Conservation (phyloP, 140 eudicot genomes). For the Stevia rebaudiana region DNA sequence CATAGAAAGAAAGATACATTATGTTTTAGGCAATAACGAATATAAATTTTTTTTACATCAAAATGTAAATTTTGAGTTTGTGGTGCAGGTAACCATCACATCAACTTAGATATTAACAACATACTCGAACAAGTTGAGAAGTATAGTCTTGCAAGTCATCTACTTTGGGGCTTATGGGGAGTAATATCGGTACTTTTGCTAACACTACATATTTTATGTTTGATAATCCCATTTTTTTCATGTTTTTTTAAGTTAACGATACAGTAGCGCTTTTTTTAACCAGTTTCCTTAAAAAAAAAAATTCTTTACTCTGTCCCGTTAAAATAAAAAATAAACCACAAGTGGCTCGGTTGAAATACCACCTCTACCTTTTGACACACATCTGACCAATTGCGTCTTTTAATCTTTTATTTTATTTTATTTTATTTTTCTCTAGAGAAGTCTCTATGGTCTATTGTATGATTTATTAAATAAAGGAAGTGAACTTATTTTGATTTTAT, state of each 20-base stretch:
- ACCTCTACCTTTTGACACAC: neutral
- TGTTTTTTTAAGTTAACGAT: neutral
- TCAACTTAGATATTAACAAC: constrained; percentile 42
- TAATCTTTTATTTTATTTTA: neutral
- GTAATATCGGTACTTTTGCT: constrained; percentile 67
- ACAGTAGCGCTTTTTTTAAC: no score
- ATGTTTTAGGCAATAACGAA: constrained; percentile 10
- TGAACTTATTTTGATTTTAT: neutral
- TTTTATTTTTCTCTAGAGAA: neutral
- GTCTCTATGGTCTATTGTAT: neutral
- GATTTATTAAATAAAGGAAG: neutral
- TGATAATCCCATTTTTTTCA: neutral
- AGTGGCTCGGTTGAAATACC: neutral
- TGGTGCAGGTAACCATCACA: constrained; percentile 48
- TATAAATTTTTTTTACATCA: neutral
- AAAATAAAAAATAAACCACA: no score
- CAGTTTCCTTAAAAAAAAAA: no score
- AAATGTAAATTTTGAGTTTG: constrained; percentile 3
- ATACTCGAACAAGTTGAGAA: constrained; percentile 62
- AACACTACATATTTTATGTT: neutral
- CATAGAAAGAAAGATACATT: neutral
- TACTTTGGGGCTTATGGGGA: constrained; percentile 97
- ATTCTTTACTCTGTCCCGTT: no score
- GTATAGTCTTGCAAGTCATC: constrained; percentile 81
- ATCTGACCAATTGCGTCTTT: neutral